Conservation (phyloP, 768 basidiomycete genomes). For the Mycena capillaripes region DNA sequence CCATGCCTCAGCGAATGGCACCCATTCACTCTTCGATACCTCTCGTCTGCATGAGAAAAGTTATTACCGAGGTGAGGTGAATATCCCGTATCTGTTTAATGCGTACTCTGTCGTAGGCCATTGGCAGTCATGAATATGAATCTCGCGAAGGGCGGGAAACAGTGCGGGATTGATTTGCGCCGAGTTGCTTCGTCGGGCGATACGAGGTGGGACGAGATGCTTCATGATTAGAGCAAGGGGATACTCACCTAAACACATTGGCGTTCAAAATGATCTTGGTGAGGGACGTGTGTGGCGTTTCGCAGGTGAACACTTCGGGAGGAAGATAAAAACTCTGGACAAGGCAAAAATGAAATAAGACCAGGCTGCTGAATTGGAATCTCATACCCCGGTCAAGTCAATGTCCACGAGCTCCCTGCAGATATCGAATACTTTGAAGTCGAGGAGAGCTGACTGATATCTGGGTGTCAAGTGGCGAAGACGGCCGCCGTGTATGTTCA, state of each 20-base stretch:
- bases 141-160: conserved; percentile 12
- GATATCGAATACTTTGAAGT: not conserved
- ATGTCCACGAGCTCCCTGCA: not conserved
- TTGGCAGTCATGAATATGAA: not conserved
- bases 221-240: not conserved
- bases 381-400: not conserved
- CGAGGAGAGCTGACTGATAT: accelerated
- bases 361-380: not conserved
- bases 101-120: conserved; percentile 22
- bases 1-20: conserved; percentile 6
- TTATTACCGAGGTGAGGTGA: not conserved
- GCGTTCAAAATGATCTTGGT: not conserved
- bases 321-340: not conserved
- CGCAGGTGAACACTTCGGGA: not conserved
- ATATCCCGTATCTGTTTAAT: not conserved
- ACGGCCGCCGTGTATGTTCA: not conserved
- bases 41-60: not conserved
- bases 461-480: not conserved
- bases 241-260: not conserved
- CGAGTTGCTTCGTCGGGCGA: not conserved
- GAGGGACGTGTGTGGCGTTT: not conserved
- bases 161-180: not conserved
- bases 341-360: not conserved
- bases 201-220: not conserved
- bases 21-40: not conserved